Base-by-base conservation (phyloP, 768 basidiomycete genomes). In the Rhizopogon vulgaris region DNA sequence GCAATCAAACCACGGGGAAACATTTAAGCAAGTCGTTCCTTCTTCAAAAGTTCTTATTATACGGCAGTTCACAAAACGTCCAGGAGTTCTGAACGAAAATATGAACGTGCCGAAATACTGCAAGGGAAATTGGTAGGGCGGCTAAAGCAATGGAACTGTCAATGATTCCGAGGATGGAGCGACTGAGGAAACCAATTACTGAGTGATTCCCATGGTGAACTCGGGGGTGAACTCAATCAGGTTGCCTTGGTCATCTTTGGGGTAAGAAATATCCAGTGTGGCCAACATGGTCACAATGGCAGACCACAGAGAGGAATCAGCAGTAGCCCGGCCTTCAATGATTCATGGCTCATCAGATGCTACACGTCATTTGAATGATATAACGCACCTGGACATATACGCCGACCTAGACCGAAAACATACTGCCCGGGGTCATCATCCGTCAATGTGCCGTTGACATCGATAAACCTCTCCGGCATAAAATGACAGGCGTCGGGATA, bases 381-480 rank as follows among this genome's bases (percentile, higher is more conserved):
- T 12, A n/a, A 22, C 22, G 12, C 17, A 53, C 30, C 49, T 52
- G 40, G 41, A 22, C 57, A 58, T 30, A 27, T 46, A 4, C 57
- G 57, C 7, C 57, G 52, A 9, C 57, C 57, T n/a, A 49, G 49
- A 25, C 56, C 56, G 22, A 58, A 58, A 37, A 11, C 15, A 5
- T 34, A 40, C 10, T 6, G 11, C 3, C 34, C 37, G 4, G 58
- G 34, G 28, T 58, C 43, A 18, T 58, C 56, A n/a, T 54, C 34
- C 12, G 18, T 24, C 11, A 46, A 53, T 2, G 52, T 25, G 1
- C 39, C 42, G 9, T 25, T 47, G 4, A n/a, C 43, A 11, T 54
- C 39, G 38, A 58, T 10, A 28, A 58, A 58, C 4, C 56, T 52
- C 11, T 58, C 56, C 3, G 56, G 57, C 9, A 58, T 58, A 22